Base-by-base conservation (phyloP, 306 rosid species). In the Cucurbita pepo region DNA sequence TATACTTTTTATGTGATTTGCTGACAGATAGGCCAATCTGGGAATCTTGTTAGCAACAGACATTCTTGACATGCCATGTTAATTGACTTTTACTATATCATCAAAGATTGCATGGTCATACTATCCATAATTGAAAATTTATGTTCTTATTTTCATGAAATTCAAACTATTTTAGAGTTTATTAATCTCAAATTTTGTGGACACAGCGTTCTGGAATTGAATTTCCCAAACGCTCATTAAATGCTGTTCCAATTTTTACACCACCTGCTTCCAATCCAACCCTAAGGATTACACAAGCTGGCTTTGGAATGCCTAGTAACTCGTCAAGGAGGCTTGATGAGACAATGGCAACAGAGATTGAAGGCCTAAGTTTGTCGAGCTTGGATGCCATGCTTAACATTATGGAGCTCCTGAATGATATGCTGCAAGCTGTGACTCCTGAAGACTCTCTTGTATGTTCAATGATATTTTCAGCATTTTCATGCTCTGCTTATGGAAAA, bases 281-380 rank as follows among this genome's bases (percentile, higher is more conserved):
- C 61, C 19, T 12, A 30, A 73, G 89, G 76, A 81, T 80, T 48
- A 60, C 82, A 71, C 96, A 85, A 75, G 78, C 92, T 56, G 97
- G 99, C 77, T 91, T 82, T 67, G 97, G 96, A 62, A 89, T 95
- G 92, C 87, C 96, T 62, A 84, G 89, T 80, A 89, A 79, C 85
- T 87, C 96, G 12, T 85, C 96, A 56, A 95, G 93, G 83, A 89
- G 97, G 82, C 97, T 95, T 16, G 99, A 95, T 83, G 99, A 95
- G 86, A 95, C 97, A 41, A 94, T 94, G 97, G 96, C 99, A 55
- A 85, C 91, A 8, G 96, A 91, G 76, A 88, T 86, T 8, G 96
- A 91, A 79, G 88, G 82, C 82, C 81, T 95, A 79, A 94, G 97
- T 76, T 82, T 85, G 88, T 85, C 99, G 60, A 83, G 92, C 85